These are phyloP conservation scores for Diaporthe citrichinensis DNA, from an alignment of 2,329 filamentous ascomycete species.

Conservation along the genomic window DNA sequence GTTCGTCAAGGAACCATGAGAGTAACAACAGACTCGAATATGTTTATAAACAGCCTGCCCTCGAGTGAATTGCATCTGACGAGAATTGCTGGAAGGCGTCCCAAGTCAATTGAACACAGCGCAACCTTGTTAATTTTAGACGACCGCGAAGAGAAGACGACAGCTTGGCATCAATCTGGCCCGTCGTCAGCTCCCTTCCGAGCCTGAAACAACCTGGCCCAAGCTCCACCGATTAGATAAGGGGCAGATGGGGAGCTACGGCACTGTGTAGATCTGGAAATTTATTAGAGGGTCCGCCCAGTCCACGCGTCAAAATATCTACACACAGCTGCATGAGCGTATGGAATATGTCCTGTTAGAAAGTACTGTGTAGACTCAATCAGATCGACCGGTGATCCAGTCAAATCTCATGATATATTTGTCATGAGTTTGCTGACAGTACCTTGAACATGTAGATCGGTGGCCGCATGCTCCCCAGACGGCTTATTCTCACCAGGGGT, in stretches of 20 bases:
- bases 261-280: background rate
- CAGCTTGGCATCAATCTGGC: constrained; percentile 35
- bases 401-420: background rate
- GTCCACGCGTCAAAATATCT: background rate
- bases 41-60: constrained; percentile 8
- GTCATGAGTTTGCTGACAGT: background rate
- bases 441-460: background rate
- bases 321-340: background rate
- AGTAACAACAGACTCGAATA: background rate
- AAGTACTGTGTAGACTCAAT: background rate
- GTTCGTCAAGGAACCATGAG: background rate
- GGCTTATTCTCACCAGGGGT: constrained; percentile 11
- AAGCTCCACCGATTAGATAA: constrained; percentile 44
- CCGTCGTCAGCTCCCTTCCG: constrained; percentile 27
- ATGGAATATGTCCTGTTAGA: background rate
- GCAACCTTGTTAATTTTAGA: constrained; percentile 32
- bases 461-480: background rate
- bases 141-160: constrained; percentile 23
- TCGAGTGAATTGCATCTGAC: background rate
- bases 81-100: constrained; percentile 9
- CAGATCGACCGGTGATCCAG: background rate
- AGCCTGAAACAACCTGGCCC: constrained; percentile 30
- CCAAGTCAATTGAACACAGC: constrained; percentile 8
- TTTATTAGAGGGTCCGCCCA: background rate
- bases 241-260: background rate